Percentiles rank a stretch among this genome's conserved stretches.
Conservation (phyloP, 495 filamentous ascomycete species). For the Astrocystis sublimbata region DNA sequence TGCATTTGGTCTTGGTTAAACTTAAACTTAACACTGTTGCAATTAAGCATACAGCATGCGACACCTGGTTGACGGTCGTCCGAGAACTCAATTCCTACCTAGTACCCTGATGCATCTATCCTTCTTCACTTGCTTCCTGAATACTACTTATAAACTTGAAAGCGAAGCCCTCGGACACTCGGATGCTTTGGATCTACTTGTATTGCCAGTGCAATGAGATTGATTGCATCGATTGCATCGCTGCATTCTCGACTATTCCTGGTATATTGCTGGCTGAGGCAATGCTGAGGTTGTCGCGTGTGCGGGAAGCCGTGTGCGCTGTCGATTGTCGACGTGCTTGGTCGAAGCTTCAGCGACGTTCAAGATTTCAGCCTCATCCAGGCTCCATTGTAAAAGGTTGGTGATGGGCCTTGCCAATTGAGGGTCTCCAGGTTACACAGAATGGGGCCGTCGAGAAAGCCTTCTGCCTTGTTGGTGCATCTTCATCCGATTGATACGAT, state of each 20-base stretch:
- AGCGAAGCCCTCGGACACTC: too few species aligned
- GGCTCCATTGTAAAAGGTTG: slow-evolving; percentile 32
- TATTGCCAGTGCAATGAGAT: too few species aligned
- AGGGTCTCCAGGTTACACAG: slow-evolving; percentile 35
- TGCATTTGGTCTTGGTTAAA: too few species aligned
- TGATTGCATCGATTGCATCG: background rate
- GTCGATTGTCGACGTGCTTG: slow-evolving; percentile 1
- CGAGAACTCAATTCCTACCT: too few species aligned
- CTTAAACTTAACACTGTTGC: too few species aligned
- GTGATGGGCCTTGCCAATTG: slow-evolving; percentile 33
- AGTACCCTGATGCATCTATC: too few species aligned
- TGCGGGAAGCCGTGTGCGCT: slow-evolving; percentile 16
- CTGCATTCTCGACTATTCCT: background rate
- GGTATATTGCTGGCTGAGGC: background rate
- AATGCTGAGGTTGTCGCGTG: background rate
- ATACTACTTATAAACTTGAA: too few species aligned
- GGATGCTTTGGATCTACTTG: background rate
- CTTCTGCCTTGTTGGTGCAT: slow-evolving; percentile 29
- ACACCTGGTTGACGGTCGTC: too few species aligned
- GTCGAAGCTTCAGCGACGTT: slow-evolving; percentile 20
- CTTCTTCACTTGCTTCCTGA: too few species aligned
- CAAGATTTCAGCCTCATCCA: slow-evolving; percentile 21
- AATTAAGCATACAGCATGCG: too few species aligned
- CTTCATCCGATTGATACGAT: slow-evolving; percentile 28
- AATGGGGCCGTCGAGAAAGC: slow-evolving; percentile 29